phyloP scores from a whole-genome alignment of 1,139 yeast species.

The Debaryomyces udenii region DNA sequence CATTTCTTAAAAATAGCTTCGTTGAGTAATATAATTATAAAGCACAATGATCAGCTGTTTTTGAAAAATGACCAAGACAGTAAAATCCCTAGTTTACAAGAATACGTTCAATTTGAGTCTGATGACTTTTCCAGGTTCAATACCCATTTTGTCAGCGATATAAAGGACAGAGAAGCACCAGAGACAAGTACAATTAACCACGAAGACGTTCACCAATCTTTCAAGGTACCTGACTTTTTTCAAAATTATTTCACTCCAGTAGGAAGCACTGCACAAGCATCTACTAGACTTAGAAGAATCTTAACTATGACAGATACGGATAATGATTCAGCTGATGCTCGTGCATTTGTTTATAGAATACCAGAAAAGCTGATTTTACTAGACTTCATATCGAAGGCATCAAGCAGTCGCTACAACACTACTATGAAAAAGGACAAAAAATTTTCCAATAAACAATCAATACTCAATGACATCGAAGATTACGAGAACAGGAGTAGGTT shows the following conservation, averaged over 20 bases:
- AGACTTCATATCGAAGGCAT: conserved; percentile 65
- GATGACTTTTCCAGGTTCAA: conserved; percentile 25
- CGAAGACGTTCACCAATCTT: conserved; percentile 27
- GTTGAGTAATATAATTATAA: conserved; percentile 61
- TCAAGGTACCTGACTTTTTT: conserved; percentile 50
- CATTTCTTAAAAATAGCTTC: conserved; percentile 42
- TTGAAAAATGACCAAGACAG: conserved; percentile 23
- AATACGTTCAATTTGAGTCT: conserved; percentile 34
- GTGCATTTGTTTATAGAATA: conserved; percentile 59
- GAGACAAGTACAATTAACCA: conserved; percentile 22
- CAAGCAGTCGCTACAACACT: conserved; percentile 31
- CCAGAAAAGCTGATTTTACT: conserved; percentile 74
- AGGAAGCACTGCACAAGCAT: conserved; percentile 51
- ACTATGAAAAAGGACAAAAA: conserved; percentile 14
- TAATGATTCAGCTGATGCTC: conserved; percentile 27
- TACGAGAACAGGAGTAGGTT: conserved; percentile 25
- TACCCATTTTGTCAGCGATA: conserved; percentile 13
- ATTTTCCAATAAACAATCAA: conserved; percentile 23
- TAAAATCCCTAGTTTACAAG: conserved; percentile 29
- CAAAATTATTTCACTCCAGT: conserved; percentile 37
- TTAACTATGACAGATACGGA: conserved; percentile 38
- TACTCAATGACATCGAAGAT: conserved; percentile 28
- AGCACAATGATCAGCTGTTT: conserved; percentile 69
- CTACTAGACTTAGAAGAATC: conserved; percentile 37
- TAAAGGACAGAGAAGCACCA: conserved; percentile 15